Evolutionary conservation across 176 grass and related monocot species (phyloP).

Genomic region (Bromus sterilis): DNA sequence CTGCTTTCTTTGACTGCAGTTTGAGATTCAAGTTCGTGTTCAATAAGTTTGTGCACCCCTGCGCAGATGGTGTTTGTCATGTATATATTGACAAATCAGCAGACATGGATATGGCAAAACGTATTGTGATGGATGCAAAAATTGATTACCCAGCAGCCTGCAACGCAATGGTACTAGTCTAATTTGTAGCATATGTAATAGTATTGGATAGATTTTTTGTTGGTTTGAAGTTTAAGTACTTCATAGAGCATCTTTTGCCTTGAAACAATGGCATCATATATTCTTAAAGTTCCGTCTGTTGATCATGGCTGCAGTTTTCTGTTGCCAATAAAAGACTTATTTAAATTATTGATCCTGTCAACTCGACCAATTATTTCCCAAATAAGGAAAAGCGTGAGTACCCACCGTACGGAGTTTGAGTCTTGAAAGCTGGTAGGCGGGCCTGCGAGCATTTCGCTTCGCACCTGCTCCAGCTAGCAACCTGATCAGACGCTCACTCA

Average conservation of each 20-base stretch:
- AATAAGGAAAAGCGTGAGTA: no score
- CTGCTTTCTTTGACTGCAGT: neutral
- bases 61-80: constrained; percentile 94
- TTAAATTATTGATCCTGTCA: neutral
- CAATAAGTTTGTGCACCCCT: neutral
- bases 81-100: constrained; percentile 96
- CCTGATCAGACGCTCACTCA: neutral
- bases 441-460: neutral
- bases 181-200: constrained; percentile 7
- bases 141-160: constrained; percentile 95
- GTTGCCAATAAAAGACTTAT: neutral
- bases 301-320: neutral
- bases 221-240: neutral
- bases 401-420: neutral
- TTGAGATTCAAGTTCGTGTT: neutral
- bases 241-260: neutral
- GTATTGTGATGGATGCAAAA: constrained; percentile 86
- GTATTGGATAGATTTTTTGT: neutral
- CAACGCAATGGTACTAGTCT: constrained; percentile 78
- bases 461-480: neutral
- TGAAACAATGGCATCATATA: neutral
- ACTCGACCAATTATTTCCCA: neutral
- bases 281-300: neutral
- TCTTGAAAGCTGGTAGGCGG: neutral
- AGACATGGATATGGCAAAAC: constrained; percentile 85